A percentile compares a stretch with the other conserved stretches of the same genome.
Conservation (phyloP, 2,329 filamentous ascomycete genomes). For the Cryphonectria japonica region DNA sequence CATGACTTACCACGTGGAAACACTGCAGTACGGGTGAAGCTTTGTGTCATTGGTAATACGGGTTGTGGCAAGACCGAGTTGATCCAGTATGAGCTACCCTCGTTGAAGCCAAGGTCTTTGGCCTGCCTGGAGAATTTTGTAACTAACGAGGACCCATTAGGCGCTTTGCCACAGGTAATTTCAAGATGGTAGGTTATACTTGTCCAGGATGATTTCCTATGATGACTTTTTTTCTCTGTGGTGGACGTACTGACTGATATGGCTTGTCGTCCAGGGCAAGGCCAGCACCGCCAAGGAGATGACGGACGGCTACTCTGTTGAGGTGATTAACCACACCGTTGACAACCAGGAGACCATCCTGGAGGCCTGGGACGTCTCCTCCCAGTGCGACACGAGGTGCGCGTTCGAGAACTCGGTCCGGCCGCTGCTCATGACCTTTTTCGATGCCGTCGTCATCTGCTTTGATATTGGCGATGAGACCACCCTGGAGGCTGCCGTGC, state of each 20-base stretch:
- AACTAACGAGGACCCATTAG: not conserved
- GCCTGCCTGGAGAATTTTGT: not conserved
- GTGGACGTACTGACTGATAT: not conserved
- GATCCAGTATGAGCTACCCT: not conserved
- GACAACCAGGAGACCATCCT: slow-evolving; percentile 21
- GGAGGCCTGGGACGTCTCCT: slow-evolving; percentile 37
- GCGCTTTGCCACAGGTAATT: slow-evolving; percentile 1
- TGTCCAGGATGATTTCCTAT: not conserved
- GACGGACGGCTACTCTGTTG: slow-evolving; percentile 10
- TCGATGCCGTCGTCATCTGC: slow-evolving; percentile 45
- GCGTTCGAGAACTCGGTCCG: slow-evolving; percentile 16
- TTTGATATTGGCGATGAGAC: slow-evolving; percentile 38
- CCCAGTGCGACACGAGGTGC: slow-evolving; percentile 23
- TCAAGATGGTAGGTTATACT: not conserved
- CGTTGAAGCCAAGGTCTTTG: not conserved
- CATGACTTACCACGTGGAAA: not conserved
- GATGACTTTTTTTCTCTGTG: not conserved
- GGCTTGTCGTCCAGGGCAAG: not conserved
- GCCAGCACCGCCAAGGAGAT: not conserved
- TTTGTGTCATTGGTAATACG: slow-evolving; percentile 4
- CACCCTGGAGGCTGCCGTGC: slow-evolving; percentile 36
- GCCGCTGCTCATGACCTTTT: slow-evolving; percentile 32
- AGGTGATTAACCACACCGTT: slow-evolving; percentile 3
- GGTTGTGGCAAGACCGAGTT: slow-evolving; percentile 9
- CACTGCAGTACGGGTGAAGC: not conserved